These are phyloP conservation scores for Daldinia concentrica DNA, from an alignment of 495 filamentous ascomycete species.

Conservation along the genomic window DNA sequence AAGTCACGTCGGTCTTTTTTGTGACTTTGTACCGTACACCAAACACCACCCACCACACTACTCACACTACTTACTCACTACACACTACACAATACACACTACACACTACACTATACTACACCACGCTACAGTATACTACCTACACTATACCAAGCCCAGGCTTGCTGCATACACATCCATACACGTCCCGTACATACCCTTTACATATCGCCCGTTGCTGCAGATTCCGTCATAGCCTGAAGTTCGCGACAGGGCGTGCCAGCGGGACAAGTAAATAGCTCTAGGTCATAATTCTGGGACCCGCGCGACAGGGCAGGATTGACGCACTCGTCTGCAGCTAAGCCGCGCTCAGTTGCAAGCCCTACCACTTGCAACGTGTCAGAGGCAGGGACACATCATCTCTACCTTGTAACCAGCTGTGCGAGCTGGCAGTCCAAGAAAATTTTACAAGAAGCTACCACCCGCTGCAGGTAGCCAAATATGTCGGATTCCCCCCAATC, in stretches of 20 bases:
- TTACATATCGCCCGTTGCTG: constrained; percentile 48
- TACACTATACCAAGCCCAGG: constrained; percentile 33
- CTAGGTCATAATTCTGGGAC: constrained; percentile 50
- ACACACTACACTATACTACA: constrained; percentile 24
- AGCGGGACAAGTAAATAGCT: constrained; percentile 50
- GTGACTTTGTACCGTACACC: constrained; percentile 37
- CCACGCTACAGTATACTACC: constrained; percentile 27
- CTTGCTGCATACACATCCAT: constrained; percentile 40
- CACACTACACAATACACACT: constrained; percentile 18
- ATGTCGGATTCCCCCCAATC: constrained; percentile 97
- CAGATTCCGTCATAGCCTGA: constrained; percentile 59
- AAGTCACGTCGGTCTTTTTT: constrained; percentile 39
- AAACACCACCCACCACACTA: constrained; percentile 28
- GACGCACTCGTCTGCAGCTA: constrained; percentile 59
- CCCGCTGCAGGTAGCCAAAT: constrained; percentile 75
- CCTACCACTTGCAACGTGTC: constrained; percentile 65
- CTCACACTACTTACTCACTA: constrained; percentile 11
- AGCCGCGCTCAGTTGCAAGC: constrained; percentile 59
- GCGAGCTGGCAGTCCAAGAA: constrained; percentile 62
- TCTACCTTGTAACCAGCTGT: constrained; percentile 58
- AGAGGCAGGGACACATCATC: constrained; percentile 62
- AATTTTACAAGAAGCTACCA: constrained; percentile 66
- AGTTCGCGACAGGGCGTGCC: constrained; percentile 53
- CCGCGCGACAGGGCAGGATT: constrained; percentile 55
- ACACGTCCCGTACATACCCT: constrained; percentile 40